Evolutionary conservation across 1,139 yeast genomes (phyloP).

Genomic region (Saccharomycopsis hybrid): DNA sequence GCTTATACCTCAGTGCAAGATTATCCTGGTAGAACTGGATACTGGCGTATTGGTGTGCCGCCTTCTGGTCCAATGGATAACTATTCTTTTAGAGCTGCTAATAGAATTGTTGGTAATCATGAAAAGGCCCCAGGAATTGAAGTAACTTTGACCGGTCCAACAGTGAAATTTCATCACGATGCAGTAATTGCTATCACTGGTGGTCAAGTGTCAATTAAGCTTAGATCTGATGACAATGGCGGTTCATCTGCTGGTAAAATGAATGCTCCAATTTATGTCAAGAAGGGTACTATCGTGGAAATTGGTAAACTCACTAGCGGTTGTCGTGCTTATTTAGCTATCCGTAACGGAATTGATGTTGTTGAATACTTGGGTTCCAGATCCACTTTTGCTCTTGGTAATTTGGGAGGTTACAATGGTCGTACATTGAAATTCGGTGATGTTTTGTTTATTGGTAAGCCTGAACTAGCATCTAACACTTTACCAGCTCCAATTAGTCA

Average conservation of each 20-base stretch:
- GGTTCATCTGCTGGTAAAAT: slow-evolving; percentile 39
- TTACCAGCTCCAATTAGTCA: slow-evolving; percentile 65
- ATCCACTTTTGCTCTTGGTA: slow-evolving; percentile 92
- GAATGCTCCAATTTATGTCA: slow-evolving; percentile 66
- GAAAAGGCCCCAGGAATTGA: slow-evolving; percentile 82
- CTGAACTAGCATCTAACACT: slow-evolving; percentile 58
- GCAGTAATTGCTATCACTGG: slow-evolving; percentile 79
- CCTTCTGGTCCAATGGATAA: slow-evolving; percentile 99
- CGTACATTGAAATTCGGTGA: slow-evolving; percentile 88
- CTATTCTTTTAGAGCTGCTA: slow-evolving; percentile 82
- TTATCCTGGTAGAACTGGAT: slow-evolving; percentile 84
- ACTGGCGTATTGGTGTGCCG: slow-evolving; percentile 94
- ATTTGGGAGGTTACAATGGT: slow-evolving; percentile 92
- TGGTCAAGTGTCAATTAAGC: slow-evolving; percentile 61
- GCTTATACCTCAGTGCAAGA: slow-evolving; percentile 95
- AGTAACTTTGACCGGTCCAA: slow-evolving; percentile 82
- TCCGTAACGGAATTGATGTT: slow-evolving; percentile 91
- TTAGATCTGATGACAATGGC: slow-evolving; percentile 62
- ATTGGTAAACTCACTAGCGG: slow-evolving; percentile 78
- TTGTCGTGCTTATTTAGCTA: slow-evolving; percentile 83
- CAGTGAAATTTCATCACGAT: slow-evolving; percentile 74
- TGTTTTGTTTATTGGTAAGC: slow-evolving; percentile 78
- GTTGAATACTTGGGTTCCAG: slow-evolving; percentile 93
- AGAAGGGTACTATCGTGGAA: slow-evolving; percentile 69
- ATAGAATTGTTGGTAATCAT: slow-evolving; percentile 84